phyloP scores from a whole-genome alignment of 352 stramenopile species.

The Phytophthora fragariae region DNA sequence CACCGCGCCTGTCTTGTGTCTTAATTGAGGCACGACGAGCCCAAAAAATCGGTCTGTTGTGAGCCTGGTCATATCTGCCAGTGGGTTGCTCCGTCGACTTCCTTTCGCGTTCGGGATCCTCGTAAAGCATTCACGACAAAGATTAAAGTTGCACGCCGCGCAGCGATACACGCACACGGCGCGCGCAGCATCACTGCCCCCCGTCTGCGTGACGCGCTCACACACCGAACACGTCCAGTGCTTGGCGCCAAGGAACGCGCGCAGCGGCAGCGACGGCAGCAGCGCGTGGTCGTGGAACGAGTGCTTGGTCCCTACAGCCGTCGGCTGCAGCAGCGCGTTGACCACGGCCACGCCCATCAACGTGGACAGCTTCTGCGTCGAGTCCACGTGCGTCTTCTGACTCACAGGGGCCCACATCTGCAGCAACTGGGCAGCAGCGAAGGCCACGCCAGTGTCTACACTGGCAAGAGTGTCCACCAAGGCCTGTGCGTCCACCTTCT shows the following conservation, averaged over 20 bases:
- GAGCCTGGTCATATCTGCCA: slow-evolving; percentile 20
- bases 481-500: background rate
- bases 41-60: slow-evolving; percentile 48
- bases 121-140: slow-evolving; percentile 71
- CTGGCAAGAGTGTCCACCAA: slow-evolving; percentile 16
- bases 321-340: slow-evolving; percentile 48
- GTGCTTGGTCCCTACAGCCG: slow-evolving; percentile 39
- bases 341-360: slow-evolving; percentile 41
- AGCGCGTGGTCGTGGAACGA: slow-evolving; percentile 53
- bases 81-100: slow-evolving; percentile 10
- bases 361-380: slow-evolving; percentile 17
- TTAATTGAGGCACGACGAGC: slow-evolving; percentile 41
- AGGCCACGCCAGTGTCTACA: slow-evolving; percentile 42
- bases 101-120: slow-evolving; percentile 60
- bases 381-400: slow-evolving; percentile 20
- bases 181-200: slow-evolving; percentile 19
- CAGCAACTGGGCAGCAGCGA: slow-evolving; percentile 41
- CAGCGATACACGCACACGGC: slow-evolving; percentile 54
- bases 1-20: slow-evolving; percentile 9
- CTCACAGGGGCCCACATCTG: slow-evolving; percentile 36
- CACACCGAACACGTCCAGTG: slow-evolving; percentile 56
- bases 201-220: slow-evolving; percentile 36
- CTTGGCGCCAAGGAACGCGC: slow-evolving; percentile 41
- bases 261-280: slow-evolving; percentile 38
- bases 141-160: slow-evolving; percentile 59